Evolutionary conservation across 108 stramenopile species (phyloP).

Genomic region (Parmales sp.): DNA sequence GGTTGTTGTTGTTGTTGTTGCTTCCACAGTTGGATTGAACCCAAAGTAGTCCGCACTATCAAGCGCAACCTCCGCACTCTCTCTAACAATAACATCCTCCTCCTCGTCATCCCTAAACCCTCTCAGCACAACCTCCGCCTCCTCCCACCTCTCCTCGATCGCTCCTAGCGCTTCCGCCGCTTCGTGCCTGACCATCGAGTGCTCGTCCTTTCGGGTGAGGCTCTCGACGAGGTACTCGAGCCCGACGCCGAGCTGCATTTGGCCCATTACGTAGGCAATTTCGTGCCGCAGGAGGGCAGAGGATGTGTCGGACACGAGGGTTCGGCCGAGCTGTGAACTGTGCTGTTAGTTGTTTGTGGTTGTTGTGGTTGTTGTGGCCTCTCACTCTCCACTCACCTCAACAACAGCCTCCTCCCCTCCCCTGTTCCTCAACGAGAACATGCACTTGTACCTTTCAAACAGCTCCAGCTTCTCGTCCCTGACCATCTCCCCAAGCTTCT

Average conservation of each 20-base stretch:
- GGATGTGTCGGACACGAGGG: constrained; percentile 43
- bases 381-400: constrained; percentile 65
- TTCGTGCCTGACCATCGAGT: constrained; percentile 93
- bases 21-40: not conserved
- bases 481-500: constrained; percentile 57
- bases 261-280: constrained; percentile 97
- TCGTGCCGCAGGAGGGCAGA: constrained; percentile 92
- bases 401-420: constrained; percentile 65
- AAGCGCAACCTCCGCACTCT: constrained; percentile 87
- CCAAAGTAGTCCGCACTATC: constrained; percentile 90
- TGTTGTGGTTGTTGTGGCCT: no score
- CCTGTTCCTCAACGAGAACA: constrained; percentile 93
- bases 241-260: constrained; percentile 77
- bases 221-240: constrained; percentile 59
- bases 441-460: constrained; percentile 89
- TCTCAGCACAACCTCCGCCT: constrained; percentile 55
- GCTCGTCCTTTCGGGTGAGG: constrained; percentile 64
- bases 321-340: not conserved
- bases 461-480: constrained; percentile 51
- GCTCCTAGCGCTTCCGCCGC: constrained; percentile 98
- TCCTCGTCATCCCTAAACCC: constrained; percentile 62
- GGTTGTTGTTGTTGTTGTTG: not conserved
- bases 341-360: no score
- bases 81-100: constrained; percentile 53
- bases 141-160: constrained; percentile 69